These are phyloP conservation scores for Furcasterigmium furcatum DNA, from an alignment of 2,329 filamentous ascomycete species.

Conservation along the genomic window DNA sequence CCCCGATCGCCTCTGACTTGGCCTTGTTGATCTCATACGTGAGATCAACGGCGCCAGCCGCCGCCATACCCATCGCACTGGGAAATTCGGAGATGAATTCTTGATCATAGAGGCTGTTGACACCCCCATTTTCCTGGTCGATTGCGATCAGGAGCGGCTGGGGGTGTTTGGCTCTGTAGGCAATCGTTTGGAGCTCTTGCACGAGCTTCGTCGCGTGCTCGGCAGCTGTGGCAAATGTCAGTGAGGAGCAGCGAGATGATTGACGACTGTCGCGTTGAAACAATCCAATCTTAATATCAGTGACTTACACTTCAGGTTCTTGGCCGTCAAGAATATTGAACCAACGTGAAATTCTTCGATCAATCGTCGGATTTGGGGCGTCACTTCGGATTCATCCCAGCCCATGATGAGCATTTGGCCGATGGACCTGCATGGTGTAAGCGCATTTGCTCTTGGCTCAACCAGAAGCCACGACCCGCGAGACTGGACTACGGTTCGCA, in stretches of 20 bases:
- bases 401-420: too few relatives aligned
- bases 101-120: constrained; percentile 95
- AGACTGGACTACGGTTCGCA: too few relatives aligned
- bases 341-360: too few relatives aligned
- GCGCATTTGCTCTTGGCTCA: too few relatives aligned
- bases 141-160: constrained; percentile 86
- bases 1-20: constrained; percentile 86
- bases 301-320: constrained; percentile 75
- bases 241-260: constrained; percentile 3
- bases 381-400: too few relatives aligned
- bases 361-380: too few relatives aligned
- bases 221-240: too few relatives aligned
- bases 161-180: constrained; percentile 83
- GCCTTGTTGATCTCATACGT: constrained; percentile 90
- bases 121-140: constrained; percentile 96
- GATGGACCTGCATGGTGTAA: too few relatives aligned
- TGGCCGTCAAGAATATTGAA: too few relatives aligned
- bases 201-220: constrained; percentile 85
- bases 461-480: too few relatives aligned
- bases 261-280: too few relatives aligned
- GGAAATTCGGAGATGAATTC: constrained; percentile 96
- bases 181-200: constrained; percentile 88
- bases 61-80: constrained; percentile 94
- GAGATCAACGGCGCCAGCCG: constrained; percentile 79
- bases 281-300: background rate